These are phyloP conservation scores for Didymella exigua DNA, from an alignment of 2,329 filamentous ascomycete species.

Conservation along the genomic window DNA sequence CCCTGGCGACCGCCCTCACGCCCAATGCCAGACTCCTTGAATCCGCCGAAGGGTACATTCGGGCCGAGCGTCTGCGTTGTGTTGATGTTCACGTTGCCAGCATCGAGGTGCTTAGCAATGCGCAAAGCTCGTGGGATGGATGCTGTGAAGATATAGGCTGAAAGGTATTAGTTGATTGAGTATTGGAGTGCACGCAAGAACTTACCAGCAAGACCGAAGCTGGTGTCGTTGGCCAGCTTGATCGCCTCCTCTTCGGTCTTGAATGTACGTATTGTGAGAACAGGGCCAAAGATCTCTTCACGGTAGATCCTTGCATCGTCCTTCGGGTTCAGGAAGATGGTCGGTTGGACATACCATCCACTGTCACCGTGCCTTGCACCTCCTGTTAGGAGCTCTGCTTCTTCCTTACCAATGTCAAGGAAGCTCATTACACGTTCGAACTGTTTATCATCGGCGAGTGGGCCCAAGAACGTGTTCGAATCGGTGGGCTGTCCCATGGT, in stretches of 20 bases:
- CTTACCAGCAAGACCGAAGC: slow-evolving; percentile 34
- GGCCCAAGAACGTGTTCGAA: slow-evolving; percentile 34
- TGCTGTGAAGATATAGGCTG: slow-evolving; percentile 33
- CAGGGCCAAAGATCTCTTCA: slow-evolving; percentile 45
- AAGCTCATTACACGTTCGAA: slow-evolving; percentile 38
- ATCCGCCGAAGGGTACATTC: slow-evolving; percentile 41
- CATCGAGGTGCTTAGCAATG: slow-evolving; percentile 37
- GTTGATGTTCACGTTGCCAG: slow-evolving; percentile 44
- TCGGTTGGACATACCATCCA: slow-evolving; percentile 37
- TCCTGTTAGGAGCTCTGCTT: slow-evolving; percentile 37
- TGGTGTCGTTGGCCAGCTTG: slow-evolving; percentile 39
- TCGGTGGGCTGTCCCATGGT: slow-evolving; percentile 31
- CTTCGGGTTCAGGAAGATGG: slow-evolving; percentile 38
- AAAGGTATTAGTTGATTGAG: not conserved
- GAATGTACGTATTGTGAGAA: slow-evolving; percentile 38
- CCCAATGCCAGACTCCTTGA: slow-evolving; percentile 42
- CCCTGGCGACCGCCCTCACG: slow-evolving; percentile 38
- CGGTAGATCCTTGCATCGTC: slow-evolving; percentile 32
- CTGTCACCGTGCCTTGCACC: slow-evolving; percentile 36
- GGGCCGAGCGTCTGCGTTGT: slow-evolving; percentile 22
- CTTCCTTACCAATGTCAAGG: slow-evolving; percentile 36
- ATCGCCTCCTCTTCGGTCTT: slow-evolving; percentile 43
- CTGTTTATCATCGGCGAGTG: slow-evolving; percentile 36
- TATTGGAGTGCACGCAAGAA: too few relatives aligned
- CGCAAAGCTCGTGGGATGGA: slow-evolving; percentile 36